Conservation (phyloP, 805 yeast species). For the Myxozyma kluyveri region DNA sequence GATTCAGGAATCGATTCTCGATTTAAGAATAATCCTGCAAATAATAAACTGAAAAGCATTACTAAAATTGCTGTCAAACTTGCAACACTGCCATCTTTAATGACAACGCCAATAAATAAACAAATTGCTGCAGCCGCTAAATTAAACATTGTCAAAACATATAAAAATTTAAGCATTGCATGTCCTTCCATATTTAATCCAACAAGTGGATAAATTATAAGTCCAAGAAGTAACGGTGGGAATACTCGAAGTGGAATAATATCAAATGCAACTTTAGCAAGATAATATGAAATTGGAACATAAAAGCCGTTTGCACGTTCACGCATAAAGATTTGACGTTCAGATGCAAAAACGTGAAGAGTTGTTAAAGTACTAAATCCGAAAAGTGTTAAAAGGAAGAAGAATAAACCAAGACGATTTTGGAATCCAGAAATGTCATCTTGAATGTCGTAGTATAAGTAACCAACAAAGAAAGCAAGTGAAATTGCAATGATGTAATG, state of each 20-base stretch:
- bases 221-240: conserved; percentile 81
- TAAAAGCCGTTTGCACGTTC: conserved; percentile 95
- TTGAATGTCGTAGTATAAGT: conserved; percentile 73
- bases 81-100: conserved; percentile 89
- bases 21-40: conserved; percentile 91
- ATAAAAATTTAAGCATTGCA: conserved; percentile 66
- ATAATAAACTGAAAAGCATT: conserved; percentile 76
- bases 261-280: conserved; percentile 84
- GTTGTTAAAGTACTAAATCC: conserved; percentile 95
- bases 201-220: conserved; percentile 84
- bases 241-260: conserved; percentile 85
- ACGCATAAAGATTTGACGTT: conserved; percentile 82
- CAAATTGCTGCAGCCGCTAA: conserved; percentile 82
- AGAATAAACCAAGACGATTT: conserved; percentile 88
- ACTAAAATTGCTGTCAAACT: conserved; percentile 83
- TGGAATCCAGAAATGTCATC: conserved; percentile 96
- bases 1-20: conserved; percentile 59
- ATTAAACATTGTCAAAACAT: conserved; percentile 77
- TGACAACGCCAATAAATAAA: conserved; percentile 79
- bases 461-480: conserved; percentile 82
- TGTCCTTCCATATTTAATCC: conserved; percentile 67
- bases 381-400: conserved; percentile 84
- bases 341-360: conserved; percentile 80
- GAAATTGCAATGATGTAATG: conserved; percentile 75
- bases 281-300: conserved; percentile 78